These are phyloP conservation scores for Cryphonectria japonica DNA, from an alignment of 2,329 filamentous ascomycete species.

Conservation along the genomic window DNA sequence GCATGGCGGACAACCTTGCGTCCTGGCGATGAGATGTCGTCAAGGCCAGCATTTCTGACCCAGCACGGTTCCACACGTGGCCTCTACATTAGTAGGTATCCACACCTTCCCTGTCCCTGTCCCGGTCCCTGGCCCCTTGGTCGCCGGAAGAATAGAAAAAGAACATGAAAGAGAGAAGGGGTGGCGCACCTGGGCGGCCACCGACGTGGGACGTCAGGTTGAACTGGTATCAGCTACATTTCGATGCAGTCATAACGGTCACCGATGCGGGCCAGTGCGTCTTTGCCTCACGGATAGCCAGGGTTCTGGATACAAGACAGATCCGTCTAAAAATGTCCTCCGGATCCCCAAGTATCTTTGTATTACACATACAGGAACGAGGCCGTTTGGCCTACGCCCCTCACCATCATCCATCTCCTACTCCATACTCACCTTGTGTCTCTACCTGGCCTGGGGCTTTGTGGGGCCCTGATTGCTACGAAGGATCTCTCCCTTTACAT, in stretches of 20 bases:
- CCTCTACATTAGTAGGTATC: not conserved
- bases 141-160: not conserved
- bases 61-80: not conserved
- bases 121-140: not conserved
- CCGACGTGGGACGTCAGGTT: not conserved
- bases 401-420: constrained; percentile 6
- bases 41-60: not conserved
- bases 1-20: constrained; percentile 1
- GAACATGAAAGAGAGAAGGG: not conserved
- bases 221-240: constrained; percentile 3
- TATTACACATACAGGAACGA: not conserved
- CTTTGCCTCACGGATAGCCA: not conserved
- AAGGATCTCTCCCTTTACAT: not conserved
- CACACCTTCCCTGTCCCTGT: not conserved
- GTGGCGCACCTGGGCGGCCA: not conserved
- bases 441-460: not conserved
- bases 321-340: not conserved
- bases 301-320: not conserved
- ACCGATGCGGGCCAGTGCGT: constrained; percentile 20
- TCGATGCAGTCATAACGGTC: constrained; percentile 12
- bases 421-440: not conserved
- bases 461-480: not conserved
- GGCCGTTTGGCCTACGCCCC: constrained; percentile 8
- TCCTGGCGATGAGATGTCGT: not conserved
- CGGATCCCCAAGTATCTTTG: not conserved